phyloP scores from a whole-genome alignment of 2,329 filamentous ascomycete species.

The Colletotrichum incanum region DNA sequence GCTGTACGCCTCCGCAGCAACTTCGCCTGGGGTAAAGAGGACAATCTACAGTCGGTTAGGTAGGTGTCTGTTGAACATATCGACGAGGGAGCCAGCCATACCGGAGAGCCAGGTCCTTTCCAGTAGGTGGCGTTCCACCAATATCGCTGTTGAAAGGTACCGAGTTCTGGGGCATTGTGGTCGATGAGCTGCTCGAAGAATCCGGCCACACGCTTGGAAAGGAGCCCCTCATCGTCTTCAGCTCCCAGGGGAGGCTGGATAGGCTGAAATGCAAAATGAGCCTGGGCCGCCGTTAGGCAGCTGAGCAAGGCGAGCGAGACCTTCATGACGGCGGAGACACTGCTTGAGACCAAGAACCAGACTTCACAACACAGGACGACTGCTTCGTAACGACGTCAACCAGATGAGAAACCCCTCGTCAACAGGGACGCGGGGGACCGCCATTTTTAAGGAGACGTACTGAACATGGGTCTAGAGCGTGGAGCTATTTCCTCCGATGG shows the following conservation, averaged over 20 bases:
- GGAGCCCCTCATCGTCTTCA: constrained; percentile 12
- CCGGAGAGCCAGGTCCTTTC: constrained; percentile 69
- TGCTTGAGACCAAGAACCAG: background rate
- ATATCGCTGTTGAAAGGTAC: constrained; percentile 61
- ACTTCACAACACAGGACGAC: constrained; percentile 10
- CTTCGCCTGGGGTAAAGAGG: constrained; percentile 69
- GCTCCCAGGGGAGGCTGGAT: constrained; percentile 27
- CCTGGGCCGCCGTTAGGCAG: constrained; percentile 27
- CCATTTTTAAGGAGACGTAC: constrained; percentile 17
- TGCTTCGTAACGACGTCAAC: constrained; percentile 17
- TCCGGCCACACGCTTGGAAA: constrained; percentile 29
- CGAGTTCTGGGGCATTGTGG: constrained; percentile 67
- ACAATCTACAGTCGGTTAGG: constrained; percentile 55
- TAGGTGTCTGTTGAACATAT: background rate
- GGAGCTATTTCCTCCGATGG: background rate
- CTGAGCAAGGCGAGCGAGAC: constrained; percentile 27
- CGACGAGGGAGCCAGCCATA: constrained; percentile 48
- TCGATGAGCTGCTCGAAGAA: constrained; percentile 71
- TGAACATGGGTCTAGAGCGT: constrained; percentile 16
- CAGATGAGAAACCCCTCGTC: background rate
- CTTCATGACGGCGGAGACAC: constrained; percentile 30
- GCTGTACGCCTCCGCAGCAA: constrained; percentile 60
- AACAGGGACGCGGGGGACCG: background rate
- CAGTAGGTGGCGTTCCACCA: constrained; percentile 68
- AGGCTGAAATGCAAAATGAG: constrained; percentile 29